Conservation (phyloP, 2,329 filamentous ascomycete species). For the Penicillium sp. region DNA sequence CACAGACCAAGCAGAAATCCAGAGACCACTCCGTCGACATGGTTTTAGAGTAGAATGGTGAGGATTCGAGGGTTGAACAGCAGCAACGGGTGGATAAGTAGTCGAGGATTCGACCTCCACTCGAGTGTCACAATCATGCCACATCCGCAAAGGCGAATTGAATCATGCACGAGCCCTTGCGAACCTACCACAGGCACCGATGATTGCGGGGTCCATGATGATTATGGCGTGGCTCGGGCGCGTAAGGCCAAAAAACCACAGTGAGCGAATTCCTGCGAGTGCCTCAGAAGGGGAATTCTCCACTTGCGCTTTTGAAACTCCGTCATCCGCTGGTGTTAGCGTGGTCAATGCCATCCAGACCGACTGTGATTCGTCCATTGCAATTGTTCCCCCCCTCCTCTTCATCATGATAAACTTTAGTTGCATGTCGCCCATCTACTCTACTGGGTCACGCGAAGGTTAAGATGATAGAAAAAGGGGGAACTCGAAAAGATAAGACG, state of each 20-base stretch:
- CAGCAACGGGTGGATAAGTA: neutral
- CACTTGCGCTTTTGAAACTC: neutral
- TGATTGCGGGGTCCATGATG: constrained; percentile 9
- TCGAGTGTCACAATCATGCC: constrained; percentile 10
- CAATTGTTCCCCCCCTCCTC: no score
- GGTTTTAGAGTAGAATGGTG: constrained; percentile 3
- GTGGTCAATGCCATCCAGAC: no score
- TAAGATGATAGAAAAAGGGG: no score
- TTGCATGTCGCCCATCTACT: no score
- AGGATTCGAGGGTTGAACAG: neutral
- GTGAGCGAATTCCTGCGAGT: constrained; percentile 11
- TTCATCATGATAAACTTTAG: no score
- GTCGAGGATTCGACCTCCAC: constrained; percentile 6
- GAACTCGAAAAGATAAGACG: no score
- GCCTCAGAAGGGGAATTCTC: constrained; percentile 18
- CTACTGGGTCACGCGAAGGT: no score
- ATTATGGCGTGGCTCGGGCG: constrained; percentile 21
- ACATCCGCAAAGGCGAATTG: constrained; percentile 4
- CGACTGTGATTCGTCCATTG: no score
- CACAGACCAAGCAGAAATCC: constrained; percentile 90
- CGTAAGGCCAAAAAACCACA: constrained; percentile 17
- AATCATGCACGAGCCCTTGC: neutral
- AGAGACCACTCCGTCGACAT: constrained; percentile 62
- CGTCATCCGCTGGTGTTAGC: neutral
- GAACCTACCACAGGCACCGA: neutral